phyloP scores from a whole-genome alignment of 208 protist genomes.

The Acanthamoeba lenticulata region DNA sequence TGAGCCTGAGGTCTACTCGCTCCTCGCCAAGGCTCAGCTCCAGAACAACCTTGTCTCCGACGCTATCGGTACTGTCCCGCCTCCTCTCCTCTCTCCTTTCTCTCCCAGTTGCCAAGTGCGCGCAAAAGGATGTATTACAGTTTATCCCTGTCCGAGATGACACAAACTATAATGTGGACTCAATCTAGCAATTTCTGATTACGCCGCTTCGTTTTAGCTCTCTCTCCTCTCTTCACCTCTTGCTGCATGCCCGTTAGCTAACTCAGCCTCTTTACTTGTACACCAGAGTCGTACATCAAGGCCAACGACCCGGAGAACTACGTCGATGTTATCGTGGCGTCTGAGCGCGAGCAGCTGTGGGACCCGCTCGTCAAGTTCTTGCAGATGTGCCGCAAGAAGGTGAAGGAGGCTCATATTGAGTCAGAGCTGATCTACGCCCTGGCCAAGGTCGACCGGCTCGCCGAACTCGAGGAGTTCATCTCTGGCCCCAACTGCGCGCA shows the following conservation, averaged over 20 bases:
- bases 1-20: conserved; percentile 93
- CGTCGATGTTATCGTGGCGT: conserved; percentile 91
- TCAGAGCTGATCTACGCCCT: conserved; percentile 98
- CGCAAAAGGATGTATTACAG: conserved; percentile 25
- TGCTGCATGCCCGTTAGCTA: neutral
- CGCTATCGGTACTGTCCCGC: conserved; percentile 89
- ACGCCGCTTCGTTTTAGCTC: neutral
- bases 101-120: neutral
- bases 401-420: conserved; percentile 95
- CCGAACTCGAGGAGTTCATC: conserved; percentile 99
- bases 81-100: neutral
- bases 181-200: neutral
- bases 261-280: neutral
- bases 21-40: conserved; percentile 96
- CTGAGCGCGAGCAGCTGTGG: conserved; percentile 94
- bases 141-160: conserved; percentile 66
- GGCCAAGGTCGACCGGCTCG: conserved; percentile 94
- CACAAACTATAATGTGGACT: conserved; percentile 24
- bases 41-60: conserved; percentile 92
- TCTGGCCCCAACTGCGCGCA: conserved; percentile 96
- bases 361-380: conserved; percentile 98
- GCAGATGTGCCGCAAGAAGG: conserved; percentile 95
- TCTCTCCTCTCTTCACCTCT: neutral
- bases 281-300: conserved; percentile 95
- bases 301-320: conserved; percentile 92